phyloP scores from a whole-genome alignment of 1,139 yeast genomes.

The Wickerhamomyces sp. region DNA sequence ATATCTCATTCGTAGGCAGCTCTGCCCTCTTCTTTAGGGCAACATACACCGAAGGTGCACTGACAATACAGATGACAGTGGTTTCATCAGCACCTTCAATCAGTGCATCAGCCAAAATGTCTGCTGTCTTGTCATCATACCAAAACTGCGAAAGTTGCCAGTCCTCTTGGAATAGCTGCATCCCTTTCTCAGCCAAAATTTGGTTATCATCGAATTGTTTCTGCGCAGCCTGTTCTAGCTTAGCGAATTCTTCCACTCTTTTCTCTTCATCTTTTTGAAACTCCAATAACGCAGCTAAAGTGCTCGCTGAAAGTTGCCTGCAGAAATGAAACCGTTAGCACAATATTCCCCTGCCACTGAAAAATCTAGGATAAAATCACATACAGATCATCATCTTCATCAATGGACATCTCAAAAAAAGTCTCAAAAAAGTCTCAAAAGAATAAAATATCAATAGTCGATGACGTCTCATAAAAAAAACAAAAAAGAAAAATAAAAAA shows the following conservation, averaged over 20 bases:
- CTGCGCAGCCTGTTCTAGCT: slow-evolving; percentile 57
- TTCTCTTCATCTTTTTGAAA: slow-evolving; percentile 64
- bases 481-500: no score
- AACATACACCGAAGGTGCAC: slow-evolving; percentile 92
- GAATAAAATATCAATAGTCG: no score
- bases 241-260: slow-evolving; percentile 54
- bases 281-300: slow-evolving; percentile 74
- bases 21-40: slow-evolving; percentile 58
- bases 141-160: slow-evolving; percentile 95
- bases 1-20: slow-evolving; percentile 64
- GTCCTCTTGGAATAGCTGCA: slow-evolving; percentile 76
- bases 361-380: neutral
- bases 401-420: no score
- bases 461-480: no score
- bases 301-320: slow-evolving; percentile 50
- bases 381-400: no score
- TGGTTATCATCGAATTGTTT: slow-evolving; percentile 30
- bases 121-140: slow-evolving; percentile 69
- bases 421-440: no score
- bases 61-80: slow-evolving; percentile 69
- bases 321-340: neutral
- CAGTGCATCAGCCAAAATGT: slow-evolving; percentile 59
- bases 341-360: neutral
- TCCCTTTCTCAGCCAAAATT: slow-evolving; percentile 37
- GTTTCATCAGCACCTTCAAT: slow-evolving; percentile 69